These are phyloP conservation scores for Neurospora terricola DNA, from an alignment of 495 filamentous ascomycete genomes.

Conservation along the genomic window DNA sequence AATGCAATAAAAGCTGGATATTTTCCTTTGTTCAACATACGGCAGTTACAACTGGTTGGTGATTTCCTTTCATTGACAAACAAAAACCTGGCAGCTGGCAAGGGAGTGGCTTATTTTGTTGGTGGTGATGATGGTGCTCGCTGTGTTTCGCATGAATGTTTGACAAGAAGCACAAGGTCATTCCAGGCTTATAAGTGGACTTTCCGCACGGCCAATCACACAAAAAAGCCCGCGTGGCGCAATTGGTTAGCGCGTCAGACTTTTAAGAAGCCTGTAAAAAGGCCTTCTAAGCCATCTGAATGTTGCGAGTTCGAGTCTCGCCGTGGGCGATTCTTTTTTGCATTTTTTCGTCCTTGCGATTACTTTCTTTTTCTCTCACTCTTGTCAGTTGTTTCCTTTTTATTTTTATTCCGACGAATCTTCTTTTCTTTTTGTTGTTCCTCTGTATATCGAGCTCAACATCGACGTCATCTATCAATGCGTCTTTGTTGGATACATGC, in stretches of 20 bases:
- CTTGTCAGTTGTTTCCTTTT: not conserved
- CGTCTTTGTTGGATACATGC: not conserved
- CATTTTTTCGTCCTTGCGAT: not conserved
- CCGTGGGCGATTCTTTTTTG: not conserved
- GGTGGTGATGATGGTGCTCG: not conserved
- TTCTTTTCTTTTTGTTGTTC: not conserved
- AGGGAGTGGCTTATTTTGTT: not conserved
- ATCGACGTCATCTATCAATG: not conserved
- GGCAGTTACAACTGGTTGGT: not conserved
- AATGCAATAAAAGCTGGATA: not conserved
- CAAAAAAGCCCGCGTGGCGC: not conserved
- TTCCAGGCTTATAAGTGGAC: not conserved
- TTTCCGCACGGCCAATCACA: not conserved
- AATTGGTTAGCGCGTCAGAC: not conserved
- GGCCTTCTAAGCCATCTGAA: not conserved
- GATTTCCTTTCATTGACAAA: not conserved
- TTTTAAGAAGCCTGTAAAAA: slow-evolving; percentile 1
- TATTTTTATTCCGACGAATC: not conserved
- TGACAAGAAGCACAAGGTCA: not conserved
- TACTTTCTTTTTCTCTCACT: no score
- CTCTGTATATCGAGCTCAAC: not conserved
- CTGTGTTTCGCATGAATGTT: not conserved
- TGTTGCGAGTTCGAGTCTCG: slow-evolving; percentile 6
- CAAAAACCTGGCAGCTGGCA: not conserved
- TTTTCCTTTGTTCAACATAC: not conserved